A percentile compares a stretch with the other conserved stretches of the same genome.
Conservation (phyloP, 176 grass and related monocot genomes). For the Eragrostis curvula region DNA sequence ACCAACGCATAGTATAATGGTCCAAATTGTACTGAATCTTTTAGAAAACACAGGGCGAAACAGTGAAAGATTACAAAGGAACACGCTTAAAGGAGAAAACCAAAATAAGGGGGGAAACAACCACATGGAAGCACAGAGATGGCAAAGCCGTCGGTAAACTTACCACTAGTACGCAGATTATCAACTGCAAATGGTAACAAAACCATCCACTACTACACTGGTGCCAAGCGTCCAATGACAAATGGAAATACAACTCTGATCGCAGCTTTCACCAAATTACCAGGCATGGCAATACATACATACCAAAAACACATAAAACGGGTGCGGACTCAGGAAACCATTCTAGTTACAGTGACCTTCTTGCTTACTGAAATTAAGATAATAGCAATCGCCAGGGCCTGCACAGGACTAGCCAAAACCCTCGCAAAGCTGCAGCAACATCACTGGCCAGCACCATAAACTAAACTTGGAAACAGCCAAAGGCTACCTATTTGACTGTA, state of each 20-base stretch:
- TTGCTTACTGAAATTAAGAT: too few species aligned
- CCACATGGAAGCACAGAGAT: too few species aligned
- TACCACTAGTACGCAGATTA: background rate
- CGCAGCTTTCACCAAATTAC: background rate
- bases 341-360: too few species aligned
- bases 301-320: background rate
- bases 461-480: conserved; percentile 23
- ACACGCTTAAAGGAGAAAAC: too few species aligned
- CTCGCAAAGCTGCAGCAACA: background rate
- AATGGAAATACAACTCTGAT: background rate
- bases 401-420: background rate
- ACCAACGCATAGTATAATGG: too few species aligned
- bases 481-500: conserved; percentile 1
- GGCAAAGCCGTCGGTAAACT: too few species aligned
- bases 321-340: too few species aligned
- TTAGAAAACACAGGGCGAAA: too few species aligned
- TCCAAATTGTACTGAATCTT: too few species aligned
- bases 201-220: background rate
- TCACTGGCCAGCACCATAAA: too few species aligned
- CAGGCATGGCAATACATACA: background rate
- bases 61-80: too few species aligned
- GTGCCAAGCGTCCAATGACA: background rate
- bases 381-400: background rate
- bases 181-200: background rate
- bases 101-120: too few species aligned